Evolutionary conservation across 2,329 filamentous ascomycete species (phyloP).

Genomic region (Xylariaceae sp.): DNA sequence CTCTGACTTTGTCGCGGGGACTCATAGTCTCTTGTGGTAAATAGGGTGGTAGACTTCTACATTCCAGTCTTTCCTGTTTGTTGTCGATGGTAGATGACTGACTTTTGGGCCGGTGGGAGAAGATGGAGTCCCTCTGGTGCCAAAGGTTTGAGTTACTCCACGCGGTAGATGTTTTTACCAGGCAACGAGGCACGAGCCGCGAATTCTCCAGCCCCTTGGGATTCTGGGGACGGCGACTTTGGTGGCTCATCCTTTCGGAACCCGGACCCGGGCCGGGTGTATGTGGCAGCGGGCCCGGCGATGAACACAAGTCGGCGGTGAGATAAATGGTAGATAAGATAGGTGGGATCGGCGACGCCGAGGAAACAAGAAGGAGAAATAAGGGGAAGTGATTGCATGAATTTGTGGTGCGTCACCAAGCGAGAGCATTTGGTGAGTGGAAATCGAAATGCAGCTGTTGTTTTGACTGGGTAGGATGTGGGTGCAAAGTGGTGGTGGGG

Average conservation of each 20-base stretch:
- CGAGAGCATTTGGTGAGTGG: background rate
- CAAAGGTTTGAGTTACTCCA: slow-evolving; percentile 1
- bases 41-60: slow-evolving; percentile 2
- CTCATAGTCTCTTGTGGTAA: slow-evolving; percentile 6
- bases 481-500: background rate
- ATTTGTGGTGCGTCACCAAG: background rate
- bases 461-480: background rate
- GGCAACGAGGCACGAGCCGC: slow-evolving; percentile 6
- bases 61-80: slow-evolving; percentile 2
- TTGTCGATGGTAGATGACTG: background rate
- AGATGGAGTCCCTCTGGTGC: background rate
- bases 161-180: background rate
- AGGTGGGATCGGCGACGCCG: background rate
- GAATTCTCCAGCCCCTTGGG: background rate
- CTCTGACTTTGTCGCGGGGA: slow-evolving; percentile 5
- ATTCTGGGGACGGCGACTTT: background rate
- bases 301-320: background rate
- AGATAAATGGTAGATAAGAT: background rate
- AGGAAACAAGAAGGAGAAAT: background rate
- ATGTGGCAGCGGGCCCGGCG: background rate
- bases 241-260: background rate
- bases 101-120: background rate
- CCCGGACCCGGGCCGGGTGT: background rate
- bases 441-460: background rate
- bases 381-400: background rate